Conservation (phyloP, 306 rosid genomes). For the Castanospermum australe region DNA sequence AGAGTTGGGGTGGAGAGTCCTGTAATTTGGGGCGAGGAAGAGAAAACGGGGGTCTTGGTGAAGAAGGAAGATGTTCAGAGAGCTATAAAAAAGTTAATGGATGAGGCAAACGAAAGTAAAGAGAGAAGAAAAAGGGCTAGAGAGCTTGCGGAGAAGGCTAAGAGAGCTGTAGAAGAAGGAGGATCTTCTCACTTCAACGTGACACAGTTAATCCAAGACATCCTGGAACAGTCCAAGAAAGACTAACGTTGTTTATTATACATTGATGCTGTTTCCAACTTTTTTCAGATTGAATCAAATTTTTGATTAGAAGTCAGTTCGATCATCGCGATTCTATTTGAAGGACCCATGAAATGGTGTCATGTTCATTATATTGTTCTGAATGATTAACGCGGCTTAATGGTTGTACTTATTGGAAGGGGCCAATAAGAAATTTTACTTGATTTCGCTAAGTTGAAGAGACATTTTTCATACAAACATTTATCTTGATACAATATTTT, state of each 20-base stretch:
- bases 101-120: conserved; percentile 30
- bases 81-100: conserved; percentile 46
- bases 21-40: conserved; percentile 41
- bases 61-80: conserved; percentile 37
- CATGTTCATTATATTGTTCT: neutral
- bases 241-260: neutral
- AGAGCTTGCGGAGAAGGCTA: conserved; percentile 38
- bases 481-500: no score
- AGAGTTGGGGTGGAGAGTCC: no score
- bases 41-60: conserved; percentile 40
- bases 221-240: conserved; percentile 27
- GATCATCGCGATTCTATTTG: neutral
- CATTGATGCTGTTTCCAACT: neutral
- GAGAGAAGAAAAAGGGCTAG: conserved; percentile 43
- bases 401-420: no score
- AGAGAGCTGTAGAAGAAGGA: conserved; percentile 48
- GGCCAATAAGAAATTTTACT: neutral
- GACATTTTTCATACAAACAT: neutral
- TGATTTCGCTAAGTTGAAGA: neutral
- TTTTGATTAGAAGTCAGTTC: neutral
- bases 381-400: neutral
- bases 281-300: no score
- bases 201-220: conserved; percentile 43
- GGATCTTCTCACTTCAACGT: conserved; percentile 60
- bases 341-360: neutral